Conservation (phyloP, 192 early-diverging fungal genomes). For the Endogone sp. region DNA sequence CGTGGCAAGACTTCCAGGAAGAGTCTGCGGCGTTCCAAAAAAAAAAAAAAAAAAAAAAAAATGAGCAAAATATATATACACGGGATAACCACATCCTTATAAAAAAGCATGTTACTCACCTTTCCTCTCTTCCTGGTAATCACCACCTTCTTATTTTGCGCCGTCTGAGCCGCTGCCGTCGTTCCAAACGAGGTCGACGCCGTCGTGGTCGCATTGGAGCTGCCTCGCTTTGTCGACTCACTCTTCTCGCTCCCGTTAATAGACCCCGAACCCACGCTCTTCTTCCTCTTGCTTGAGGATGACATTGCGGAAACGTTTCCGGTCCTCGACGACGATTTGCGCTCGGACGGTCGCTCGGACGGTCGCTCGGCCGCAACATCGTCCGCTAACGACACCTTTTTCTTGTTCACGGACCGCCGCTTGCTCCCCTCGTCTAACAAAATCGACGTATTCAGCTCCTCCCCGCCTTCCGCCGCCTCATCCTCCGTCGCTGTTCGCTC, state of each 20-base stretch:
- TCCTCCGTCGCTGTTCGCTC: neutral
- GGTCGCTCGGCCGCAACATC: neutral
- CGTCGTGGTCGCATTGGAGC: neutral
- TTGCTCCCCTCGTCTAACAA: neutral
- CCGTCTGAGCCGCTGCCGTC: neutral
- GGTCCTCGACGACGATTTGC: neutral
- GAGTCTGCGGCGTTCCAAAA: too few relatives aligned
- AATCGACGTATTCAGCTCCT: neutral
- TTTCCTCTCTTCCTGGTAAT: constrained; percentile 19
- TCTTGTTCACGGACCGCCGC: neutral
- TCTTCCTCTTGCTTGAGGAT: neutral
- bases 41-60: too few relatives aligned
- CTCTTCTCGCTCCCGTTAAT: neutral
- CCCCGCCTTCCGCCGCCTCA: neutral
- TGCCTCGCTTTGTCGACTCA: neutral
- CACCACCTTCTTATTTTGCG: constrained; percentile 1
- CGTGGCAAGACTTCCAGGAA: constrained; percentile 21
- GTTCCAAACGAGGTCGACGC: neutral
- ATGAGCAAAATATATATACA: too few relatives aligned
- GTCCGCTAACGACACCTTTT: neutral
- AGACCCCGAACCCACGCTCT: neutral
- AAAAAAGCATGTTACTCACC: constrained; percentile 6
- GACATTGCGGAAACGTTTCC: neutral
- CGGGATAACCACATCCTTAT: neutral
- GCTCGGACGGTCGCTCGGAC: neutral